Percentiles rank a stretch among this genome's conserved stretches.
These are phyloP conservation scores for Ramularia endophylla DNA, from an alignment of 2,329 filamentous ascomycete genomes.

Conservation along the genomic window DNA sequence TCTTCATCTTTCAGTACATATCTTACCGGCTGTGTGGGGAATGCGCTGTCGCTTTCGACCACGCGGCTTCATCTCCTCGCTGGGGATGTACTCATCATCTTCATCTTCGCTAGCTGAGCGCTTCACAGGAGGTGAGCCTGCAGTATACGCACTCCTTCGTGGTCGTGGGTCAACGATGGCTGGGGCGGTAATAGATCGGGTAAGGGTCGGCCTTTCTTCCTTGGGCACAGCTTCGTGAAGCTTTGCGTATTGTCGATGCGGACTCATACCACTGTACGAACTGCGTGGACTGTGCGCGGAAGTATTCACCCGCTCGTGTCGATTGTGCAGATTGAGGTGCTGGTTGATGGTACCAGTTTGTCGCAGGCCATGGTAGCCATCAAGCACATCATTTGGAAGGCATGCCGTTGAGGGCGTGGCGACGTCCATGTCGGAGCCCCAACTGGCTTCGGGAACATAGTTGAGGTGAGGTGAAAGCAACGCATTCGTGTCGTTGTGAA, in stretches of 20 bases:
- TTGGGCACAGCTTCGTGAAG: conserved; percentile 8
- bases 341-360: conserved; percentile 13
- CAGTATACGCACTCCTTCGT: conserved; percentile 10
- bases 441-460: conserved; percentile 21
- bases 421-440: conserved; percentile 27
- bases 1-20: too few species aligned
- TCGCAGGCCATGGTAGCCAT: conserved; percentile 20
- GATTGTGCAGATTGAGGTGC: conserved; percentile 15
- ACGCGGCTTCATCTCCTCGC: conserved; percentile 16
- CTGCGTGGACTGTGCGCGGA: conserved; percentile 21
- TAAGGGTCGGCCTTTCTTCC: conserved; percentile 20
- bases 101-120: conserved; percentile 25
- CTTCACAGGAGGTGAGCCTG: conserved; percentile 17
- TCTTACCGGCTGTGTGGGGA: conserved; percentile 27
- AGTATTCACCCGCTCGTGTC: conserved; percentile 12
- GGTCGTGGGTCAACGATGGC: conserved; percentile 14
- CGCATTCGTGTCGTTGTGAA: conserved; percentile 13
- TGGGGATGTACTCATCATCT: conserved; percentile 26
- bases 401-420: conserved; percentile 22
- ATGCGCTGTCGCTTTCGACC: conserved; percentile 31
- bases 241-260: conserved; percentile 10
- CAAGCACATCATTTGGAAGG: conserved; percentile 18
- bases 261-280: conserved; percentile 16
- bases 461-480: conserved; percentile 22
- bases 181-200: conserved; percentile 24